phyloP scores from a whole-genome alignment of 805 yeast genomes.

The Zygoascus biomembranicola region DNA sequence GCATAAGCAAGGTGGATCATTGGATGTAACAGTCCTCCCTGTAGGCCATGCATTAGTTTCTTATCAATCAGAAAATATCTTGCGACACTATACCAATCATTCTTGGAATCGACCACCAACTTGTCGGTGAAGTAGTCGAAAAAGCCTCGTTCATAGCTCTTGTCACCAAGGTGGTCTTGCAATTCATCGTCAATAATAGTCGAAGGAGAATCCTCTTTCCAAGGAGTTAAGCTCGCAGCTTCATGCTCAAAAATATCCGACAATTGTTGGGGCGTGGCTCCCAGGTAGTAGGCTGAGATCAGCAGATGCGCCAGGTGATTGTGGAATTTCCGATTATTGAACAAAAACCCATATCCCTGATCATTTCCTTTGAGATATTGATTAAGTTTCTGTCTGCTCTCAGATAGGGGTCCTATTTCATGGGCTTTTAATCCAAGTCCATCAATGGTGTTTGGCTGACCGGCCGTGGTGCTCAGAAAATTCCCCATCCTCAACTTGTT shows the following conservation, averaged over 20 bases:
- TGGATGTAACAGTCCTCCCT: slow-evolving; percentile 24
- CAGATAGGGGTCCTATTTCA: slow-evolving; percentile 10
- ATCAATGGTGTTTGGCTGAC: slow-evolving; percentile 5
- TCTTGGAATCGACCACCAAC: slow-evolving; percentile 22
- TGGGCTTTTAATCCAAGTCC: slow-evolving; percentile 14
- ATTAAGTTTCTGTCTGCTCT: slow-evolving; percentile 18
- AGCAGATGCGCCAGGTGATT: slow-evolving; percentile 28
- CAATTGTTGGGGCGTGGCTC: slow-evolving; percentile 28
- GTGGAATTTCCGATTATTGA: slow-evolving; percentile 22
- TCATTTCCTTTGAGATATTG: slow-evolving; percentile 28
- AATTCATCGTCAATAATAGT: slow-evolving; percentile 31
- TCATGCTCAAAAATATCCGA: slow-evolving; percentile 24
- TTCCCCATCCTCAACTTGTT: background rate
- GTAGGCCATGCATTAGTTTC: slow-evolving; percentile 17
- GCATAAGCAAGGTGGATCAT: slow-evolving; percentile 31
- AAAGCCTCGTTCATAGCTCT: slow-evolving; percentile 28
- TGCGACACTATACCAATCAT: slow-evolving; percentile 28
- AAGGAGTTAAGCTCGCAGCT: slow-evolving; percentile 15
- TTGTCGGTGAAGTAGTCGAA: slow-evolving; percentile 33
- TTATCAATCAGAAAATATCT: slow-evolving; percentile 16
- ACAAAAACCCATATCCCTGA: slow-evolving; percentile 23
- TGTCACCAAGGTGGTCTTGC: slow-evolving; percentile 25
- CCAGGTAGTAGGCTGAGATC: slow-evolving; percentile 30
- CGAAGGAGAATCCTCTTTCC: slow-evolving; percentile 34
- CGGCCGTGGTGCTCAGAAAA: background rate